Conservation (phyloP, 2,329 filamentous ascomycete species). For the Myotisia sp. region DNA sequence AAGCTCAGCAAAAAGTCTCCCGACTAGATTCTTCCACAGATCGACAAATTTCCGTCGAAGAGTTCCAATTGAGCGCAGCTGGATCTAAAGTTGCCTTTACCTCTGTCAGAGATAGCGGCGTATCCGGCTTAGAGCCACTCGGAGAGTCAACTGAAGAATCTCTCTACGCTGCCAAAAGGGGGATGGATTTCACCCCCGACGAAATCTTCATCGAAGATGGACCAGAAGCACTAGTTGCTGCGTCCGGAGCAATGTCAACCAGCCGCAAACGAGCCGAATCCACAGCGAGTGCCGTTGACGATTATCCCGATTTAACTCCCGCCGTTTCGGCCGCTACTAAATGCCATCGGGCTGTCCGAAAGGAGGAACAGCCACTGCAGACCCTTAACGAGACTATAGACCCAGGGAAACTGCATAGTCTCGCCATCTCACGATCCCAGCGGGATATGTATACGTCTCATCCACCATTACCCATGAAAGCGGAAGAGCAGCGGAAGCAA, state of each 20-base stretch:
- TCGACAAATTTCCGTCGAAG: neutral
- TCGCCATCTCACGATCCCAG: slow-evolving; percentile 51
- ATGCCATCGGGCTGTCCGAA: slow-evolving; percentile 38
- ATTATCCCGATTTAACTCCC: slow-evolving; percentile 47
- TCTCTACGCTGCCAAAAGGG: slow-evolving; percentile 51
- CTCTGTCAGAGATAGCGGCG: slow-evolving; percentile 26
- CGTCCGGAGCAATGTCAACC: slow-evolving; percentile 54
- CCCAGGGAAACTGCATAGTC: slow-evolving; percentile 44
- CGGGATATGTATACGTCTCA: slow-evolving; percentile 61
- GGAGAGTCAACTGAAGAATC: neutral
- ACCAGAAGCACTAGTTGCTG: slow-evolving; percentile 54
- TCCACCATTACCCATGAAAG: slow-evolving; percentile 55
- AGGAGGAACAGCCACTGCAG: slow-evolving; percentile 30
- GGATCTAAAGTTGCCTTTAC: slow-evolving; percentile 61
- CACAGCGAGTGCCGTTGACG: slow-evolving; percentile 32
- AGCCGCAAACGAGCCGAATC: slow-evolving; percentile 48
- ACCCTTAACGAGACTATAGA: slow-evolving; percentile 28
- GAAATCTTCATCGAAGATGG: slow-evolving; percentile 39
- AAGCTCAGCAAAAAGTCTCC: neutral
- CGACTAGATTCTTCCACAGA: neutral
- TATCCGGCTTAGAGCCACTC: neutral
- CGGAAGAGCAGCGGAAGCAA: slow-evolving; percentile 54
- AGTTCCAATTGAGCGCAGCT: slow-evolving; percentile 36
- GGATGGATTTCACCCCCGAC: slow-evolving; percentile 33
- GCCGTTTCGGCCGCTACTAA: slow-evolving; percentile 59